Percentiles rank a stretch among this genome's conserved stretches.
Conservation (phyloP, 2,329 filamentous ascomycete genomes). For the Cercospora sp. region DNA sequence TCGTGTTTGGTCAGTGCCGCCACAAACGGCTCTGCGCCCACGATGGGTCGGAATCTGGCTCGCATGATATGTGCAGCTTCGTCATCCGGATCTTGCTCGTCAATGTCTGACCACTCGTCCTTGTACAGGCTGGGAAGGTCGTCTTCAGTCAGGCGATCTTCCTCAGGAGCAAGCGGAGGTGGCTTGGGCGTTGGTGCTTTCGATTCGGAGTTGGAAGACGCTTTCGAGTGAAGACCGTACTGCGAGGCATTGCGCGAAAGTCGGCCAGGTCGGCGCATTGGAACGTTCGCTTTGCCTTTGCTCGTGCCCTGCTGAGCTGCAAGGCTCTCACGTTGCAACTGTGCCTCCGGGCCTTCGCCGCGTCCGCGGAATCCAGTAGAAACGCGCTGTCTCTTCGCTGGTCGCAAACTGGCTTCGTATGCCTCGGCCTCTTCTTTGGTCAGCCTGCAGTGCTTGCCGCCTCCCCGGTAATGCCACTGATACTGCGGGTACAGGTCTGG, state of each 20-base stretch:
- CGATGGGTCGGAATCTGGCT: slow-evolving; percentile 44
- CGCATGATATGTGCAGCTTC: slow-evolving; percentile 46
- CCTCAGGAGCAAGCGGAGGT: slow-evolving; percentile 34
- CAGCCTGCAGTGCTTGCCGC: slow-evolving; percentile 36
- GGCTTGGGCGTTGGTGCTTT: slow-evolving; percentile 37
- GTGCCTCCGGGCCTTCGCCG: slow-evolving; percentile 27
- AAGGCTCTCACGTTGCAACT: slow-evolving; percentile 28
- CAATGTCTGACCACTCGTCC: slow-evolving; percentile 25
- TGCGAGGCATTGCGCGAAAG: slow-evolving; percentile 14
- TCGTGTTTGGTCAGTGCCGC: slow-evolving; percentile 46
- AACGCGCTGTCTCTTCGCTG: slow-evolving; percentile 16
- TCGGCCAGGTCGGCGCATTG: slow-evolving; percentile 13
- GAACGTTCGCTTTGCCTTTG: slow-evolving; percentile 12
- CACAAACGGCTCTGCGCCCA: slow-evolving; percentile 46
- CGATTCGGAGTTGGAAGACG: slow-evolving; percentile 24
- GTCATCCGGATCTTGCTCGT: slow-evolving; percentile 33
- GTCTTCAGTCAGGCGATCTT: slow-evolving; percentile 35
- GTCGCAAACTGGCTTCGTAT: slow-evolving; percentile 11
- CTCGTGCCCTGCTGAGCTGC: slow-evolving; percentile 16
- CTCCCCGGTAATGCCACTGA: slow-evolving; percentile 37
- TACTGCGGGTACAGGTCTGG: slow-evolving; percentile 36
- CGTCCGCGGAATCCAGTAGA: slow-evolving; percentile 13
- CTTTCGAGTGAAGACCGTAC: slow-evolving; percentile 17
- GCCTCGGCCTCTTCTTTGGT: slow-evolving; percentile 31
- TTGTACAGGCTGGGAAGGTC: slow-evolving; percentile 36